Percentiles rank a stretch among this genome's conserved stretches.
Conservation (phyloP, 148 eudicot species). For the Chenopodium quinoa region DNA sequence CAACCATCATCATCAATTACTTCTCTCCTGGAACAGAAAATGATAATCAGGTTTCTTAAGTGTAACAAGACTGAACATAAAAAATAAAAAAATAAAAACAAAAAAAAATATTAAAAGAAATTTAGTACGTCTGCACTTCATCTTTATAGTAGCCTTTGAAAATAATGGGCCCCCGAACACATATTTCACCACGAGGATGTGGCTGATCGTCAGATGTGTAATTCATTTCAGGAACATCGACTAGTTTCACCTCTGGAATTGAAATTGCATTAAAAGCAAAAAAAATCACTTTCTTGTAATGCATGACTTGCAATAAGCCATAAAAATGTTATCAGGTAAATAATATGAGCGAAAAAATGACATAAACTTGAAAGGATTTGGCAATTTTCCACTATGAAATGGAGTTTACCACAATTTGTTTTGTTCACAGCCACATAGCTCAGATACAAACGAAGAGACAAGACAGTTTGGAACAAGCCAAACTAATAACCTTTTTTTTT, state of each 20-base stretch:
- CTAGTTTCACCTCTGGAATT: constrained; percentile 83
- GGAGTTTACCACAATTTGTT: neutral
- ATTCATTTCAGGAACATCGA: constrained; percentile 94
- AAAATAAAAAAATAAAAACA: neutral
- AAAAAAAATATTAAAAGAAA: neutral
- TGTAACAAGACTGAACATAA: neutral
- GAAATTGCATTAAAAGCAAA: constrained; percentile 11
- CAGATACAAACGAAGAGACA: neutral
- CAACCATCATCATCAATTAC: constrained; percentile 83
- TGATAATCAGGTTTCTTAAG: constrained; percentile 7
- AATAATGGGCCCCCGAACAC: constrained; percentile 84
- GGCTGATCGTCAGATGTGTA: constrained; percentile 95
- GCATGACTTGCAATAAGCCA: neutral
- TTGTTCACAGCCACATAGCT: neutral
- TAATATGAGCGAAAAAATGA: neutral
- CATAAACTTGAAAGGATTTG: neutral
- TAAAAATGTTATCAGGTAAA: neutral
- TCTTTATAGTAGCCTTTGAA: constrained; percentile 93
- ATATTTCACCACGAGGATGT: constrained; percentile 93
- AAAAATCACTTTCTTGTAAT: neutral
- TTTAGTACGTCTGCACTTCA: constrained; percentile 74
- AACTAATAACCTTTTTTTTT: neutral
- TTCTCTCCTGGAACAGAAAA: constrained; percentile 66
- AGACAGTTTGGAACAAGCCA: neutral
- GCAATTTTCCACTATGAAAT: constrained; percentile 2